Base-by-base conservation (phyloP, 2,329 filamentous ascomycete genomes). In the Lasiodiplodia gonubiensis region DNA sequence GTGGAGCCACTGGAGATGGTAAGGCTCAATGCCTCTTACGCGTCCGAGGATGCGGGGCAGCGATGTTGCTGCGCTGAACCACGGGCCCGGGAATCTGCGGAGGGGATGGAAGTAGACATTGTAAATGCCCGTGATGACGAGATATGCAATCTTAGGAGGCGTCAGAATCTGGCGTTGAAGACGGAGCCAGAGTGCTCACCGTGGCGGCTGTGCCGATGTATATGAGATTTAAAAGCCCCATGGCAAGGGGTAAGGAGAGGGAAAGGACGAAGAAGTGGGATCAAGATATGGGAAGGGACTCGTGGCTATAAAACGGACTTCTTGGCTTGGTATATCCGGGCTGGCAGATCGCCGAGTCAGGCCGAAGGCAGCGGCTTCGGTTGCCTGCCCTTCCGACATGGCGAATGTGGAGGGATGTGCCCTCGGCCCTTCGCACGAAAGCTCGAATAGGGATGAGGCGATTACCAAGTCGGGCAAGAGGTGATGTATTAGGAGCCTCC, bases 1-100 rank as follows among this genome's bases (percentile, higher is more conserved):
- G 61, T 83, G 81, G 1, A 80, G 72, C 7, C 73, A 51, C 33
- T 71, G 71, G n/a, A 77, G 53, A 73, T 75, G 78, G 11, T 60
- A 21, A 0, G 70, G 46, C 16, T 67, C 49, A 16, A 42, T 53
- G 30, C 65, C 65, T 42, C 42, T 23, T 23, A 67, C 25, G n/a
- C 64, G 64, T 2, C 52, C 48, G 46, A 66, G 30, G 27, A 57
- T 35, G 48, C 49, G 57, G 6, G 67, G 67, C 25, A 68, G 46
- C 6, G 48, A 48, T 6, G 63, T 61, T 21, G 60, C 64, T 6
- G 67, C 67, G 16, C 23, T 49, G 27, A 67, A 42, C 35, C 51
- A 61, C 11, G 67, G 67, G 8, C 67, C 67, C 10, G 67, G 67
- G 49, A 54, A 68, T 33, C 21, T 27, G 33, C 67, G 63, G 14